phyloP scores from a whole-genome alignment of 1,139 yeast genomes.

The Candida neerlandica region DNA sequence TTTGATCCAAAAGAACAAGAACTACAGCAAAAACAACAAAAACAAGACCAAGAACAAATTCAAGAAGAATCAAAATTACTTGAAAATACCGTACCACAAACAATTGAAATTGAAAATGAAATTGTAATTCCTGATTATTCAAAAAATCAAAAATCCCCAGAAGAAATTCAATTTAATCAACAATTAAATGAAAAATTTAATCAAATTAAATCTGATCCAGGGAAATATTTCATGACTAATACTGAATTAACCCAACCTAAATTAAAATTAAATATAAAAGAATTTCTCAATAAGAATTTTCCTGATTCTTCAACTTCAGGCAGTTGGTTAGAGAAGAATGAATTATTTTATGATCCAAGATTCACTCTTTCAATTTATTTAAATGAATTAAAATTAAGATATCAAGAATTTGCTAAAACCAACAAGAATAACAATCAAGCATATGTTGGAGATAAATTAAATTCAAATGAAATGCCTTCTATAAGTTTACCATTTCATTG shows the following conservation, averaged over 20 bases:
- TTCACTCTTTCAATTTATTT: conserved; percentile 49
- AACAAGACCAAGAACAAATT: not conserved
- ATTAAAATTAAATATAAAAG: conserved; percentile 24
- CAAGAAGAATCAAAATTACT: not conserved
- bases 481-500: conserved; percentile 35
- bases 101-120: not conserved
- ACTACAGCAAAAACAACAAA: not conserved
- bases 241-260: conserved; percentile 29
- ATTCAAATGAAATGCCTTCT: not conserved
- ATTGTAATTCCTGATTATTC: conserved; percentile 1
- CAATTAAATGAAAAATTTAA: conserved; percentile 12
- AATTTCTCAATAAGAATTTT: conserved; percentile 17
- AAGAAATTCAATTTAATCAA: conserved; percentile 14
- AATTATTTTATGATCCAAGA: conserved; percentile 41
- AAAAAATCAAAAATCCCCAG: conserved; percentile 21
- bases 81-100: not conserved
- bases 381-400: conserved; percentile 26
- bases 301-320: conserved; percentile 12
- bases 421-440: conserved; percentile 12
- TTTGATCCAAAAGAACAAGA: not conserved
- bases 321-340: conserved; percentile 21
- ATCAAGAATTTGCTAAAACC: not conserved
- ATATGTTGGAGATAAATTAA: conserved; percentile 9
- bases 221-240: conserved; percentile 32
- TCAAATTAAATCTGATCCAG: conserved; percentile 16